Percentiles rank a stretch among this genome's conserved stretches.
phyloP scores from a whole-genome alignment of 345 rosid species.

The Erysimum cheiranthoides region DNA sequence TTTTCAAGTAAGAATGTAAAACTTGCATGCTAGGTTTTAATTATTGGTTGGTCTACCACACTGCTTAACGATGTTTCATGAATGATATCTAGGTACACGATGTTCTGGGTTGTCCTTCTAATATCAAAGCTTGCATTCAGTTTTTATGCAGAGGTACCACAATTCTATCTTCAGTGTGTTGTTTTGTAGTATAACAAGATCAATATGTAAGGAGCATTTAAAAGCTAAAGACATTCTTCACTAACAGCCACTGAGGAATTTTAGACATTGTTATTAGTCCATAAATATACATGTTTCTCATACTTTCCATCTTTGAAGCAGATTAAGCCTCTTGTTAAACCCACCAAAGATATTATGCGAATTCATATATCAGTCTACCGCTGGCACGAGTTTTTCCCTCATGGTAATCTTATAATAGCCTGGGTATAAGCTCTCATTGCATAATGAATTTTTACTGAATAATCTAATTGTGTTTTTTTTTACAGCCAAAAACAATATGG shows the following conservation, averaged over 20 bases:
- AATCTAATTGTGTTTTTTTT: neutral
- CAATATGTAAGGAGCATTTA: neutral
- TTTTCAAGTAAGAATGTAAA: conserved; percentile 56
- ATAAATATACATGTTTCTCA: conserved; percentile 28
- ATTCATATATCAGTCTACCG: conserved; percentile 44
- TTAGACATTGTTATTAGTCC: neutral
- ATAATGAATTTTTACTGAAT: neutral
- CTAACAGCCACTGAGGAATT: conserved; percentile 6
- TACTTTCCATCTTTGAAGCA: conserved; percentile 40
- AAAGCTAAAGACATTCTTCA: conserved; percentile 1
- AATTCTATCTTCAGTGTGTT: conserved; percentile 1
- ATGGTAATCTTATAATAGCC: conserved; percentile 46
- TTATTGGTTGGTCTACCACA: conserved; percentile 8
- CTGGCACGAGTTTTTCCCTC: conserved; percentile 73
- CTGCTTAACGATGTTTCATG: neutral
- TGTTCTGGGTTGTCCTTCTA: conserved; percentile 64
- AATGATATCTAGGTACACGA: conserved; percentile 57
- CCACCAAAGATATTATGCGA: conserved; percentile 60
- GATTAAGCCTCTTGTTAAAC: conserved; percentile 65
- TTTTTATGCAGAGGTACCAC: conserved; percentile 60
- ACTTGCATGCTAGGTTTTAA: conserved; percentile 26
- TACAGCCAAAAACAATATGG: conserved; percentile 56
- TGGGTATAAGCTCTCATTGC: neutral
- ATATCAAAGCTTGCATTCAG: conserved; percentile 65
- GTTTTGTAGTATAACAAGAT: conserved; percentile 6